A percentile compares a stretch with the other conserved stretches of the same genome.
phyloP scores from a whole-genome alignment of 1,284 basidiomycete species.

The Quambalaria eucalypti region DNA sequence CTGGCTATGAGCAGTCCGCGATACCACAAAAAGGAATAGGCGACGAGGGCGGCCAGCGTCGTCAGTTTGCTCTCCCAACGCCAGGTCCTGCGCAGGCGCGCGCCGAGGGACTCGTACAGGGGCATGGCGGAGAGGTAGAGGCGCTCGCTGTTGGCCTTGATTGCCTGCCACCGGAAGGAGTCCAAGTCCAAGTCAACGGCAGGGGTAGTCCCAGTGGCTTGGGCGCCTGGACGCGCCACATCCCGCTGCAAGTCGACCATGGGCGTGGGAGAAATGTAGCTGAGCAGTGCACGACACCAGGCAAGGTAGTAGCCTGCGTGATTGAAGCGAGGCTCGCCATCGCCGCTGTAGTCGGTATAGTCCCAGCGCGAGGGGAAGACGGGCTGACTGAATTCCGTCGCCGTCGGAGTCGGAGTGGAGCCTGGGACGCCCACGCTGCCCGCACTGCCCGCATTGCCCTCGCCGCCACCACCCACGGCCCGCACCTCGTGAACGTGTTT shows the following conservation, averaged over 20 bases:
- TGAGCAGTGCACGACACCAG: neutral
- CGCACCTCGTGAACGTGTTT: slow-evolving; percentile 14
- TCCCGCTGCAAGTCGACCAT: neutral
- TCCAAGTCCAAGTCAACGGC: too few relatives aligned
- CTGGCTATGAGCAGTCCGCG: slow-evolving; percentile 13
- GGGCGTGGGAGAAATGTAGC: neutral
- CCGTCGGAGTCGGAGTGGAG: too few relatives aligned
- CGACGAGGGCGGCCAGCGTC: slow-evolving; percentile 8
- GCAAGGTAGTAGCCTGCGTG: neutral
- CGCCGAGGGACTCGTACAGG: slow-evolving; percentile 12
- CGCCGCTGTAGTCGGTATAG: neutral
- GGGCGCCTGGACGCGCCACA: neutral
- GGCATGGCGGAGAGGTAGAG: slow-evolving; percentile 10
- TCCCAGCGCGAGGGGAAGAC: slow-evolving; percentile 3
- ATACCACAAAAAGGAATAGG: slow-evolving; percentile 17
- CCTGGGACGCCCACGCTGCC: too few relatives aligned
- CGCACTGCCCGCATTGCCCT: too few relatives aligned
- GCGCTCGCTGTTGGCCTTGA: slow-evolving; percentile 7
- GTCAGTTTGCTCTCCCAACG: slow-evolving; percentile 16
- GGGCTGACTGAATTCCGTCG: slow-evolving; percentile 2
- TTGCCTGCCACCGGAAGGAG: slow-evolving; percentile 1
- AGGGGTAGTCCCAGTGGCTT: neutral
- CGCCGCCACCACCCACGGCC: slow-evolving; percentile 8
- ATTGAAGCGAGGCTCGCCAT: neutral
- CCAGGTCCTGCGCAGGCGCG: slow-evolving; percentile 9